Conservation (phyloP, 2,329 filamentous ascomycete genomes). For the Aspergillus versicolor region DNA sequence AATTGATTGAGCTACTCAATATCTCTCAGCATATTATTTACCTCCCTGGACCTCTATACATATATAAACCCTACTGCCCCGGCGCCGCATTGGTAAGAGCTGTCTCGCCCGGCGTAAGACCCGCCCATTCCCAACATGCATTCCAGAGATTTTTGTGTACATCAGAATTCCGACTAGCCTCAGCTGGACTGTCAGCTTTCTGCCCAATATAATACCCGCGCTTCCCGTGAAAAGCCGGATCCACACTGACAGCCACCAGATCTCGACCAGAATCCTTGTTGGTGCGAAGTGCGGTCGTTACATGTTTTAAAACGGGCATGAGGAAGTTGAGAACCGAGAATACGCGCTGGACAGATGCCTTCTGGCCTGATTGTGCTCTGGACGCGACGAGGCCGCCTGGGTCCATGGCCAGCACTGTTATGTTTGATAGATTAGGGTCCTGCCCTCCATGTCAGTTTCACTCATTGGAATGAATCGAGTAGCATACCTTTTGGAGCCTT, state of each 20-base stretch:
- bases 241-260: constrained; percentile 16
- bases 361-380: constrained; percentile 18
- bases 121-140: constrained; percentile 20
- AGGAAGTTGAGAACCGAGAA: constrained; percentile 15
- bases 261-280: constrained; percentile 19
- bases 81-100: background rate
- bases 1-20: too few relatives aligned
- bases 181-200: background rate
- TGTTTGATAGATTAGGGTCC: constrained; percentile 25
- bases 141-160: constrained; percentile 18
- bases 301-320: constrained; percentile 19
- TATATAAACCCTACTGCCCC: background rate
- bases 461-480: too few relatives aligned
- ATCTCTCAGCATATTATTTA: too few relatives aligned
- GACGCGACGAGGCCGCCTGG: constrained; percentile 28
- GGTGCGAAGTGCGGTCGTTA: constrained; percentile 17
- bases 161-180: constrained; percentile 3
- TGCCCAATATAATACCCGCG: constrained; percentile 19
- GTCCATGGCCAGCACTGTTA: constrained; percentile 35
- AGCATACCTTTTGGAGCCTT: constrained; percentile 25
- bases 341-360: constrained; percentile 6
- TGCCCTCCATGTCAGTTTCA: background rate
- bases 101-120: constrained; percentile 13
- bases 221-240: constrained; percentile 12
- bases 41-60: too few relatives aligned